Percentiles rank a stretch among this genome's conserved stretches.
Conservation (phyloP, 1,139 yeast species). For the Sugiyamaella sp. region DNA sequence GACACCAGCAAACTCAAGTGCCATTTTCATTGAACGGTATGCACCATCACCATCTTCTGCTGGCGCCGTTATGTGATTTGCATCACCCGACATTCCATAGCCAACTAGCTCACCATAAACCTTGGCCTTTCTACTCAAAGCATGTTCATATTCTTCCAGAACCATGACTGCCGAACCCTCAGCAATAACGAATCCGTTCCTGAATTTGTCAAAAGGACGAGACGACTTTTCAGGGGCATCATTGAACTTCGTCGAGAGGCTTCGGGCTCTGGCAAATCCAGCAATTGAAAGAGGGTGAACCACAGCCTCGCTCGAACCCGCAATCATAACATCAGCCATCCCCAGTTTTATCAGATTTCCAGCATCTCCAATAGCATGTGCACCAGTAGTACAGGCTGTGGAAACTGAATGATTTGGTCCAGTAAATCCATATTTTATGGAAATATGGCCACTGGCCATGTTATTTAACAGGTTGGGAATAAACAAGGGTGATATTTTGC, state of each 20-base stretch:
- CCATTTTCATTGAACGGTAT: conserved; percentile 75
- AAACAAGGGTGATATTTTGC: conserved; percentile 79
- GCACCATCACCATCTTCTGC: conserved; percentile 85
- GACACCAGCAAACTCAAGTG: conserved; percentile 56
- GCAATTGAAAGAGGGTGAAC: conserved; percentile 86
- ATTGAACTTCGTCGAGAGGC: conserved; percentile 66
- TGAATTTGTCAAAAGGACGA: conserved; percentile 78
- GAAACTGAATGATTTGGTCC: conserved; percentile 91
- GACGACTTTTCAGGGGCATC: conserved; percentile 69
- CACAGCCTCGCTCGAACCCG: conserved; percentile 91
- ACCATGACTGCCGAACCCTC: conserved; percentile 90
- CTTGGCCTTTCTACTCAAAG: conserved; percentile 57
- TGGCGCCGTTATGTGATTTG: conserved; percentile 92
- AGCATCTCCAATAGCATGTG: conserved; percentile 94
- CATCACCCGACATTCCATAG: conserved; percentile 91
- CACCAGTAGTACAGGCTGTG: conserved; percentile 97
- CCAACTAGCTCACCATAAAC: conserved; percentile 85
- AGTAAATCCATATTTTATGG: conserved; percentile 70
- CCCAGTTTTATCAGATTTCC: conserved; percentile 75
- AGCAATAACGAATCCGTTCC: conserved; percentile 89
- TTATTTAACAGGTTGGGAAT: conserved; percentile 82
- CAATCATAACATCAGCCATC: conserved; percentile 83
- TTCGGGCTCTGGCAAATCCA: conserved; percentile 89
- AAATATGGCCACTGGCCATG: conserved; percentile 94
- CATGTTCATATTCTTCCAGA: conserved; percentile 78